Conservation (phyloP, 2,329 filamentous ascomycete genomes). For the Aureobasidium sp. region DNA sequence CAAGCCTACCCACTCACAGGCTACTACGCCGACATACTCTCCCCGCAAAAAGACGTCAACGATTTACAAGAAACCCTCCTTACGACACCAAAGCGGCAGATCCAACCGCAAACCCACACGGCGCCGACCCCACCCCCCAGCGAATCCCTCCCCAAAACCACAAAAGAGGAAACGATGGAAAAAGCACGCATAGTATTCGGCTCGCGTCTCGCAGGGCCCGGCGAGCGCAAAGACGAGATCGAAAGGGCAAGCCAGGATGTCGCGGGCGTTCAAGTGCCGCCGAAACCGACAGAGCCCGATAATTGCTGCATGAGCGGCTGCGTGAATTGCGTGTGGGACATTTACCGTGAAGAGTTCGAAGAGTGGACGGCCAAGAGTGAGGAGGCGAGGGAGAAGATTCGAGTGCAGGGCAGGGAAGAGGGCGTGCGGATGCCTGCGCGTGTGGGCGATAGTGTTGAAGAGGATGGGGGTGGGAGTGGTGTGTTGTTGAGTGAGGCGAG, state of each 20-base stretch:
- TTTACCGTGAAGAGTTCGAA: slow-evolving; percentile 85
- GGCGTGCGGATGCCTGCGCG: slow-evolving; percentile 37
- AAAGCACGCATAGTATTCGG: slow-evolving; percentile 72
- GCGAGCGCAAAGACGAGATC: slow-evolving; percentile 57
- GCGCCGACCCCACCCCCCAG: slow-evolving; percentile 28
- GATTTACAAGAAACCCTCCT: slow-evolving; percentile 3
- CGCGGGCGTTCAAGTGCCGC: slow-evolving; percentile 76
- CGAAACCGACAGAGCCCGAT: slow-evolving; percentile 79
- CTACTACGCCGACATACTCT: slow-evolving; percentile 24
- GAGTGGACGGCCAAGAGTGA: slow-evolving; percentile 66
- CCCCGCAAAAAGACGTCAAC: slow-evolving; percentile 17
- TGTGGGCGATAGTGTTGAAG: slow-evolving; percentile 61
- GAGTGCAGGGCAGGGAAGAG: slow-evolving; percentile 23
- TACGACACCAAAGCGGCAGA: slow-evolving; percentile 15
- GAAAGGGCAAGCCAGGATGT: slow-evolving; percentile 56
- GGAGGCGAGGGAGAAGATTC: slow-evolving; percentile 54
- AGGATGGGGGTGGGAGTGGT: slow-evolving; percentile 71
- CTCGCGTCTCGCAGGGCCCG: slow-evolving; percentile 66
- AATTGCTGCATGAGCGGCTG: slow-evolving; percentile 99
- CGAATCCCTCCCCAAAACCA: slow-evolving; percentile 37
- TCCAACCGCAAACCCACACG: slow-evolving; percentile 29
- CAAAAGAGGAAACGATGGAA: slow-evolving; percentile 49
- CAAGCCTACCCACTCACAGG: slow-evolving; percentile 21
- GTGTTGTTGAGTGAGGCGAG: slow-evolving; percentile 53
- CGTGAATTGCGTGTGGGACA: slow-evolving; percentile 95